phyloP scores from a whole-genome alignment of 2,329 filamentous ascomycete genomes.

The Aspergillus ochraceoroseus region DNA sequence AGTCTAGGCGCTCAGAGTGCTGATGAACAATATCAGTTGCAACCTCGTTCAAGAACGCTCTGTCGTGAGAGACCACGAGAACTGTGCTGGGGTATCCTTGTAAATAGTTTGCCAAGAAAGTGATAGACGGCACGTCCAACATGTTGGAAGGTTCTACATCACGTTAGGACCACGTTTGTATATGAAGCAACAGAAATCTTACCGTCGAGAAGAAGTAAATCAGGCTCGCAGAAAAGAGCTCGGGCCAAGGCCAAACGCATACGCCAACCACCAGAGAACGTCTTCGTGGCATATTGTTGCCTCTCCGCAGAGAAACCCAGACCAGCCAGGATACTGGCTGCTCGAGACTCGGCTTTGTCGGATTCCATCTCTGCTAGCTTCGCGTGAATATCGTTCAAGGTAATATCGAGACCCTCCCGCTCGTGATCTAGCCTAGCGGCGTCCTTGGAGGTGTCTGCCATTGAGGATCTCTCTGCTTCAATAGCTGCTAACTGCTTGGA shows the following conservation, averaged over 20 bases:
- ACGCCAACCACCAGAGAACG: slow-evolving; percentile 98
- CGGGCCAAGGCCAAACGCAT: slow-evolving; percentile 94
- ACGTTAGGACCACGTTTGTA: slow-evolving; percentile 17
- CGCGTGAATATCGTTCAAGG: slow-evolving; percentile 80
- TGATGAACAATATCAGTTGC: slow-evolving; percentile 99
- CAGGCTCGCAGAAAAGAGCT: slow-evolving; percentile 96
- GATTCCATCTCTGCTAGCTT: slow-evolving; percentile 99
- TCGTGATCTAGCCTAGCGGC: slow-evolving; percentile 79
- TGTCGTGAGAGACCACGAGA: slow-evolving; percentile 95
- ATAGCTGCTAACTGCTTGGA: slow-evolving; percentile 67
- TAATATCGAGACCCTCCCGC: slow-evolving; percentile 82
- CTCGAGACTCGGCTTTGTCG: slow-evolving; percentile 92
- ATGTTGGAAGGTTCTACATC: slow-evolving; percentile 89
- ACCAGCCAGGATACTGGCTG: slow-evolving; percentile 92
- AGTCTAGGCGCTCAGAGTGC: slow-evolving; percentile 93
- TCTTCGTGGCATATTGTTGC: slow-evolving; percentile 90
- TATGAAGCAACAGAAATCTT: slow-evolving; percentile 12
- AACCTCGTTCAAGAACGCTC: slow-evolving; percentile 97
- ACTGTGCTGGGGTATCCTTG: slow-evolving; percentile 92
- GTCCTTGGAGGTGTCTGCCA: slow-evolving; percentile 90
- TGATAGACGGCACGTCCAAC: slow-evolving; percentile 99
- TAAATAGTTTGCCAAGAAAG: slow-evolving; percentile 93
- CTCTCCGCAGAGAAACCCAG: slow-evolving; percentile 92
- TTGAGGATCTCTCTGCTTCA: slow-evolving; percentile 67
- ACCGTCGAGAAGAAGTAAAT: slow-evolving; percentile 83